Evolutionary conservation across 176 grass and related monocot genomes (phyloP).

Genomic region (Pharus latifolius): DNA sequence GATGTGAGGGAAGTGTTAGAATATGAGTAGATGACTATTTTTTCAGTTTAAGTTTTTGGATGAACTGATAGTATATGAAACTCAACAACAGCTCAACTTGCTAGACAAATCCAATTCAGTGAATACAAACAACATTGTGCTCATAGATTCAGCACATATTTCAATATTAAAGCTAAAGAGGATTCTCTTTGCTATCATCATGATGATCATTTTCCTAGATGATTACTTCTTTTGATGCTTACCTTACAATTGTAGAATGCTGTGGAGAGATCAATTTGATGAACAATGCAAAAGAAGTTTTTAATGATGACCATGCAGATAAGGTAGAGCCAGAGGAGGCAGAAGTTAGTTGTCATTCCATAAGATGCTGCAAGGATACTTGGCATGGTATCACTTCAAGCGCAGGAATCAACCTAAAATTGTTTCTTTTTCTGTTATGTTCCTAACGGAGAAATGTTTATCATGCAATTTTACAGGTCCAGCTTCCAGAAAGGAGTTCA

Average conservation of each 20-base stretch:
- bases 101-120: not conserved
- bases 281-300: slow-evolving; percentile 28
- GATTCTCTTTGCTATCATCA: not conserved
- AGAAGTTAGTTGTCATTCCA: slow-evolving; percentile 1
- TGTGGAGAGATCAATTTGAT: slow-evolving; percentile 44
- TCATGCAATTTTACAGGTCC: slow-evolving; percentile 18
- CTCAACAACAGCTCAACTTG: not conserved
- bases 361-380: slow-evolving; percentile 23
- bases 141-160: not conserved
- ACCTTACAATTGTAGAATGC: slow-evolving; percentile 27
- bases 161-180: not conserved
- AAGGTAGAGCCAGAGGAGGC: slow-evolving; percentile 19
- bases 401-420: not conserved
- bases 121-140: not conserved
- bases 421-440: not conserved
- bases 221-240: slow-evolving; percentile 18
- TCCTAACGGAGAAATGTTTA: not conserved
- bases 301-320: slow-evolving; percentile 14
- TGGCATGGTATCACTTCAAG: slow-evolving; percentile 9
- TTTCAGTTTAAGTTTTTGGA: no score
- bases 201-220: not conserved
- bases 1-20: no score
- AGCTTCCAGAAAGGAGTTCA: slow-evolving; percentile 16
- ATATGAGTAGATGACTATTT: no score
- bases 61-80: no score